Percentiles rank a stretch among this genome's conserved stretches.
phyloP scores from a whole-genome alignment of 2,329 filamentous ascomycete genomes.

The Epichloe glyceriae region DNA sequence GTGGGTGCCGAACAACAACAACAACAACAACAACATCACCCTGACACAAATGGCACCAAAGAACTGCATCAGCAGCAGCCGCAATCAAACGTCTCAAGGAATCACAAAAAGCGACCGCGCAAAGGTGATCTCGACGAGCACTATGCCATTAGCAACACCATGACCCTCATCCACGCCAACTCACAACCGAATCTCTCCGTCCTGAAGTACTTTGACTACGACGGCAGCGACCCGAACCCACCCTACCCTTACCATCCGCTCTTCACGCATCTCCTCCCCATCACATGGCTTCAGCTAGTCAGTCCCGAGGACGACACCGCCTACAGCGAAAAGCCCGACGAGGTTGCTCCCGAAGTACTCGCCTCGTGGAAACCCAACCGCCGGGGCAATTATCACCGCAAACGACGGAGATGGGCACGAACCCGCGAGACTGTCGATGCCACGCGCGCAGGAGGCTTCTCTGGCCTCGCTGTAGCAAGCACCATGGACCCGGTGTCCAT shows the following conservation, averaged over 20 bases:
- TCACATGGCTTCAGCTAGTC: slow-evolving; percentile 88
- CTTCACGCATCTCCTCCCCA: slow-evolving; percentile 62
- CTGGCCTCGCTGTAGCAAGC: slow-evolving; percentile 70
- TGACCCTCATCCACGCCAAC: slow-evolving; percentile 70
- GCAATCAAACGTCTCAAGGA: slow-evolving; percentile 3
- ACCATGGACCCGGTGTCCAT: slow-evolving; percentile 71
- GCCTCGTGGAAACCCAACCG: slow-evolving; percentile 67
- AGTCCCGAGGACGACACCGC: slow-evolving; percentile 61
- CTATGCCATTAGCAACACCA: slow-evolving; percentile 58
- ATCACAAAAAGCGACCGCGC: slow-evolving; percentile 16
- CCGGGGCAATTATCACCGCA: slow-evolving; percentile 75
- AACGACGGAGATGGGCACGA: slow-evolving; percentile 69
- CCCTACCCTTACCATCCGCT: slow-evolving; percentile 60
- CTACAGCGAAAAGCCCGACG: slow-evolving; percentile 53
- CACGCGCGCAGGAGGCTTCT: slow-evolving; percentile 62
- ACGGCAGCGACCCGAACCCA: slow-evolving; percentile 50
- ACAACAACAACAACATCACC: neutral
- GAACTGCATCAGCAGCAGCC: neutral
- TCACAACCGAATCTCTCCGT: slow-evolving; percentile 78
- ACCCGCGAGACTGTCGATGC: slow-evolving; percentile 61
- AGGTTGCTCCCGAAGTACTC: slow-evolving; percentile 47
- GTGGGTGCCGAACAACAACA: neutral
- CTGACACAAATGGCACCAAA: neutral
- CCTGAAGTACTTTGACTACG: slow-evolving; percentile 82
- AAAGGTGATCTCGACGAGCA: slow-evolving; percentile 47